Evolutionary conservation across 116 monocot genomes (phyloP).

Genomic region (Zostera marina): DNA sequence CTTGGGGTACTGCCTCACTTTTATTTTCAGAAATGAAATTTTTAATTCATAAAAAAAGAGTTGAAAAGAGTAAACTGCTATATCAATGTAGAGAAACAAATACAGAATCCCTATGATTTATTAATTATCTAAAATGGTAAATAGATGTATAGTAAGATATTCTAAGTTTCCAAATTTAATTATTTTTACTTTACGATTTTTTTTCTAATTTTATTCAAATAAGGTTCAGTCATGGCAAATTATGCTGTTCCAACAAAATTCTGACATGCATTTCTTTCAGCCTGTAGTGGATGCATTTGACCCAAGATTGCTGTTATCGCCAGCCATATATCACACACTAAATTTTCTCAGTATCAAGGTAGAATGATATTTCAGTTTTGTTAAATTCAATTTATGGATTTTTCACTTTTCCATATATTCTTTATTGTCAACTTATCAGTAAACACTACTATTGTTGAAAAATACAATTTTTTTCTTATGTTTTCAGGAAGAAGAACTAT

Average conservation of each 20-base stretch:
- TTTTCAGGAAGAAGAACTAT: constrained; percentile 90
- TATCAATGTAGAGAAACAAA: too few species aligned
- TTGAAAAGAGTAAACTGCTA: too few species aligned
- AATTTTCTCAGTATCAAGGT: constrained; percentile 87
- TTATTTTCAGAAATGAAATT: too few species aligned
- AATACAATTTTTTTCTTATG: background rate
- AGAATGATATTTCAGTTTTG: background rate
- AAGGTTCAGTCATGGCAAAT: background rate
- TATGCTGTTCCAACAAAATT: background rate
- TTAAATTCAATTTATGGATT: background rate
- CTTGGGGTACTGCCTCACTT: too few species aligned
- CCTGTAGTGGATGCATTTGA: constrained; percentile 99
- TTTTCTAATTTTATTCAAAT: background rate
- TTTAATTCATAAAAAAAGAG: too few species aligned
- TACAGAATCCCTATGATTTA: too few species aligned
- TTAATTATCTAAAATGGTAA: too few species aligned
- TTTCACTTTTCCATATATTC: background rate
- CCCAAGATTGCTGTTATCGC: constrained; percentile 83
- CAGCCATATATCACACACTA: constrained; percentile 54
- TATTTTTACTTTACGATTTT: too few species aligned
- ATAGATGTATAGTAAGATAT: too few species aligned
- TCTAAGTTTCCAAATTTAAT: too few species aligned
- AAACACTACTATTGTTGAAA: background rate
- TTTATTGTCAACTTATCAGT: background rate
- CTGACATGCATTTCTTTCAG: constrained; percentile 32